phyloP scores from a whole-genome alignment of 1,284 basidiomycete genomes.

The Fomitopsis betulina region DNA sequence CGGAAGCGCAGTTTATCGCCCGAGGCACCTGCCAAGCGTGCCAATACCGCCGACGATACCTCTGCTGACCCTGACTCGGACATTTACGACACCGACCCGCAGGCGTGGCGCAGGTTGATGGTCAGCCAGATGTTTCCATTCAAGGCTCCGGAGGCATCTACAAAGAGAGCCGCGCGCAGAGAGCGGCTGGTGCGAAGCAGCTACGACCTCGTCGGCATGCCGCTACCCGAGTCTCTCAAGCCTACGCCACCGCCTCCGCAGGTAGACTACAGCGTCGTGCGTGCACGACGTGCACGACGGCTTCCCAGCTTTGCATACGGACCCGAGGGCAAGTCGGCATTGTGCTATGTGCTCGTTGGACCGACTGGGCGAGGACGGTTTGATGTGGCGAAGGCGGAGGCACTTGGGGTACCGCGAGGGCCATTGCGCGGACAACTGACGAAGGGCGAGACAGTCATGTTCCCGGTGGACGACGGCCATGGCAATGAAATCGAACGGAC shows the following conservation, averaged over 20 bases:
- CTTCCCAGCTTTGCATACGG: constrained; percentile 3
- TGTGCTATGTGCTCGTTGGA: constrained; percentile 76
- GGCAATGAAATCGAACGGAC: constrained; percentile 38
- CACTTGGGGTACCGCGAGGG: constrained; percentile 65
- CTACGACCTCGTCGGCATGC: background rate
- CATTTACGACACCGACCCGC: constrained; percentile 36
- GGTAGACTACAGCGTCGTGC: background rate
- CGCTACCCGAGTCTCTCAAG: background rate
- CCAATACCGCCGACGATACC: constrained; percentile 24
- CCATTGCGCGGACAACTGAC: constrained; percentile 40
- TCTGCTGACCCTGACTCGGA: constrained; percentile 20
- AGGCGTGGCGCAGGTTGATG: constrained; percentile 47
- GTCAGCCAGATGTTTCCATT: constrained; percentile 56
- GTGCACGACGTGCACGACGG: background rate
- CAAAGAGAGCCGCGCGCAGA: background rate
- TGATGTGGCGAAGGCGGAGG: constrained; percentile 61
- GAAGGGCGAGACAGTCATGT: constrained; percentile 51
- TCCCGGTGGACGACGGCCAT: constrained; percentile 42
- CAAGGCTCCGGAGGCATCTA: constrained; percentile 7
- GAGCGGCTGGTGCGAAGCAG: background rate
- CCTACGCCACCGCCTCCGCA: background rate
- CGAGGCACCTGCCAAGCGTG: constrained; percentile 9
- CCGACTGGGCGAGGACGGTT: constrained; percentile 86
- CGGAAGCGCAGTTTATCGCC: constrained; percentile 28
- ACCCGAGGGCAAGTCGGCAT: constrained; percentile 24